Base-by-base conservation (phyloP, 2,329 filamentous ascomycete genomes). In the Bipolaris cookei region DNA sequence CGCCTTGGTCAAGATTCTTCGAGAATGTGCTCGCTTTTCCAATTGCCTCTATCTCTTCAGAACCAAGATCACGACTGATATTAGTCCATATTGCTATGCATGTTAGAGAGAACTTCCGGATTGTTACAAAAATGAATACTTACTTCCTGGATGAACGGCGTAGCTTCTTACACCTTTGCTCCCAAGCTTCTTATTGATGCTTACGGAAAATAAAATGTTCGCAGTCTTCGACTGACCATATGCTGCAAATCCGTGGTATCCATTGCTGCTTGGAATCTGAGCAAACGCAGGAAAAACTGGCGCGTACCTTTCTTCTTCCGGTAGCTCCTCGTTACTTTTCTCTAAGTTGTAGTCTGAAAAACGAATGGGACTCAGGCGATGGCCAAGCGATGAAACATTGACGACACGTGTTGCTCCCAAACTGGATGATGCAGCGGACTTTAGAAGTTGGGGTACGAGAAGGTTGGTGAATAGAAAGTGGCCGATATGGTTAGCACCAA, bases 401-500 rank as follows among this genome's bases (percentile, higher is more conserved):
- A 76, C 51, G 0, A 76, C 62, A 3, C 72, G 66, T 3, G 66
- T 69, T 0, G 62, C 41, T 3, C 68, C 67, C 3, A 57, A 42
- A 1, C 59, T 16, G 18, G 76, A 78, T 1, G 79, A 77, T 20
- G 72, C 64, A 2, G 70, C 64, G 6, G 65, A 61, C 6, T 52
- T 42, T 14, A 76, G 64, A 25, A 83, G 66, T 1, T 69, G 70
- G 1, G 77, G 77, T 8, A 80, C 62, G 1, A 84, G 70, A 1
- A 80, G 65, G 32, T 77, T 78, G 6, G 76, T 81, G 7, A 83
- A 63, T 0, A 82, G 69, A 6, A 80, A 79, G 58, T 81, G 81
- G 3, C 79, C 81, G 35, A 83, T 67, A 60, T 82, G 79, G 56
- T 82, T 82, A 3, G 73, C 77, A 20, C 78, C 81, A 46, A 83